Base-by-base conservation (phyloP, 768 basidiomycete genomes). In the Strobilomyces confusus region DNA sequence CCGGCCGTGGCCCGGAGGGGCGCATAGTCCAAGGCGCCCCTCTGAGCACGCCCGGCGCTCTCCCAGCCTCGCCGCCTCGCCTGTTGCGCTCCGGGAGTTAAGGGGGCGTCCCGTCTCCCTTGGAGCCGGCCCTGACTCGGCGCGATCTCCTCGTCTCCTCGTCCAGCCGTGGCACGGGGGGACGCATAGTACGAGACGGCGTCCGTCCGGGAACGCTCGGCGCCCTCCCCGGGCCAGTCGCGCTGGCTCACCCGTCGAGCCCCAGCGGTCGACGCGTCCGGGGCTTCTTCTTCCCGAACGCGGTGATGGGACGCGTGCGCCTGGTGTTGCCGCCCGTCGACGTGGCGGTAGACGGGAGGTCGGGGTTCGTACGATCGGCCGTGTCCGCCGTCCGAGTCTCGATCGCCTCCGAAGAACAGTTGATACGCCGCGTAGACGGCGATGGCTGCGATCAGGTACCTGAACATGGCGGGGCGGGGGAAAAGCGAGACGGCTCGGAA, bases 1-100 rank as follows among this genome's bases (percentile, higher is more conserved):
- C 83, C 85, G 1, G 95, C 95, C 49, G 77, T 77, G 49, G 80
- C 80, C 22, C 95, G 81, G 29, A 97, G 77, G 30, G 75, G 71
- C 30, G 75, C 68, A 61, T 91, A 92, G 40, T 41, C 40, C 23
- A 22, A 12, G 53, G 83, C 17, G 17, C 48, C 51, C 11, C 3
- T 41, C 32, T 34, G 41, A 14, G 40, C 23, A 48, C 45, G 19
- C 19, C 52, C 54, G 44, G 48, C 19, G 26, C 2, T 30, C 23
- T 46, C 55, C 49, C 14, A 19, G 5, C 32, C n/a, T 19, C 52
- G 63, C 11, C 36, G n/a, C n/a, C n/a, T n/a, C n/a, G n/a, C n/a
- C n/a, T n/a, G n/a, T n/a, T n/a, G n/a, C n/a, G n/a, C n/a, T n/a
- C n/a, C n/a, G n/a, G n/a, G n/a, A n/a, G n/a, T n/a, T n/a, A n/a